Percentiles rank a stretch among this genome's conserved stretches.
Conservation (phyloP, 2,329 filamentous ascomycete genomes). For the Penicillium sp. region DNA sequence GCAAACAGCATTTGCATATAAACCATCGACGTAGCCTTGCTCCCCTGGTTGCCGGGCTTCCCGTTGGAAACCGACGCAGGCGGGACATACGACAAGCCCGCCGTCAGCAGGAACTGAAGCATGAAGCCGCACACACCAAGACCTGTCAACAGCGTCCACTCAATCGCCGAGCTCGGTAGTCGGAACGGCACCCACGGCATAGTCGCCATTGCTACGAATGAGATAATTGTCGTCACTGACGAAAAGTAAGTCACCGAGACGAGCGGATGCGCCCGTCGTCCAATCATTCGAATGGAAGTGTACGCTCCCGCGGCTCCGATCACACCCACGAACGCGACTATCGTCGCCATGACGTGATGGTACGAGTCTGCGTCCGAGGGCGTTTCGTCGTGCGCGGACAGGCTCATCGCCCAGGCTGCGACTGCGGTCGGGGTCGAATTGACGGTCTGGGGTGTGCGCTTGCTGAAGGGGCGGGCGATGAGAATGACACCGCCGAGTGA, state of each 20-base stretch:
- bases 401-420: slow-evolving; percentile 2
- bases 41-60: slow-evolving; percentile 27
- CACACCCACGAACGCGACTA: slow-evolving; percentile 74
- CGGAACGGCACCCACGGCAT: slow-evolving; percentile 60
- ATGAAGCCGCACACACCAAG: slow-evolving; percentile 75
- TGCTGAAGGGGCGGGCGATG: slow-evolving; percentile 68
- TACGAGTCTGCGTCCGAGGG: slow-evolving; percentile 53
- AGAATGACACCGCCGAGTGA: slow-evolving; percentile 79
- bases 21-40: slow-evolving; percentile 65
- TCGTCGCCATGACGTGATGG: slow-evolving; percentile 70
- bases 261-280: slow-evolving; percentile 76
- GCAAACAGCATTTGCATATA: slow-evolving; percentile 73
- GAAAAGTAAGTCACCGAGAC: slow-evolving; percentile 86
- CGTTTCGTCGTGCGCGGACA: slow-evolving; percentile 19
- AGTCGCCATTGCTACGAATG: slow-evolving; percentile 58
- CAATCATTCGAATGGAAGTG: slow-evolving; percentile 78
- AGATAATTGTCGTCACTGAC: slow-evolving; percentile 69
- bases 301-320: slow-evolving; percentile 73
- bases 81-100: slow-evolving; percentile 72
- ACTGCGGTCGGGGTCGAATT: slow-evolving; percentile 20
- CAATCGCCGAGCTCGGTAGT: slow-evolving; percentile 53
- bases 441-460: slow-evolving; percentile 6
- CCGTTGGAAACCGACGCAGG: slow-evolving; percentile 37
- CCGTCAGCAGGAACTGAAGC: slow-evolving; percentile 84
- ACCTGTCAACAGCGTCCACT: slow-evolving; percentile 70